Evolutionary conservation across 1,284 basidiomycete genomes (phyloP).

Genomic region (Mycocalia duriaeana): DNA sequence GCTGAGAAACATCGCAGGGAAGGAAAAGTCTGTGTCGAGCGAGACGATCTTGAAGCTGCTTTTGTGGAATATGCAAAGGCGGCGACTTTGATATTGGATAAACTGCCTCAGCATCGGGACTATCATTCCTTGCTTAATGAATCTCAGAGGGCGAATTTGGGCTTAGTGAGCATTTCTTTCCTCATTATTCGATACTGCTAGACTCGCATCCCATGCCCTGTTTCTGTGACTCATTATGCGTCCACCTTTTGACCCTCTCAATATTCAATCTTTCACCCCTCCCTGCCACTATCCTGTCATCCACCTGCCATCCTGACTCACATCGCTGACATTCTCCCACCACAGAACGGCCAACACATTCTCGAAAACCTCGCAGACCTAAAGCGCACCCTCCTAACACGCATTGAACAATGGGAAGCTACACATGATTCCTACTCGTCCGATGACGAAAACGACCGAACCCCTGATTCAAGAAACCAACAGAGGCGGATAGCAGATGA

Average conservation of each 20-base stretch:
- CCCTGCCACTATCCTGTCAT: too few species aligned
- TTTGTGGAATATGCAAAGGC: constrained; percentile 58
- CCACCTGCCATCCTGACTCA: too few species aligned
- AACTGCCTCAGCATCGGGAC: constrained; percentile 52
- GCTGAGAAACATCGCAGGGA: constrained; percentile 49
- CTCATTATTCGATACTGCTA: constrained; percentile 1
- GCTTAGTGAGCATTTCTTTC: constrained; percentile 46
- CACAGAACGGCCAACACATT: constrained; percentile 67
- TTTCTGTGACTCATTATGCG: too few species aligned
- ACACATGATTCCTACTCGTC: constrained; percentile 25
- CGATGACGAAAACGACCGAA: constrained; percentile 17
- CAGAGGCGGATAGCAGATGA: constrained; percentile 13
- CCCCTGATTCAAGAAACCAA: constrained; percentile 16
- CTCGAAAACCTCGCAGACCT: constrained; percentile 46
- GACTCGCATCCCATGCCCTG: too few species aligned
- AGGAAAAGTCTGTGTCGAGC: constrained; percentile 34
- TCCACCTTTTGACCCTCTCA: too few species aligned
- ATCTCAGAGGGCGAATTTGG: constrained; percentile 49
- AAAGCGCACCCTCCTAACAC: constrained; percentile 45
- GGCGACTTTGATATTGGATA: constrained; percentile 61
- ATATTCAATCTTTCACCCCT: too few species aligned
- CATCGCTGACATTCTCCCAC: constrained; percentile 4
- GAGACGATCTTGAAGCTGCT: constrained; percentile 50
- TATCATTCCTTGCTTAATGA: constrained; percentile 40
- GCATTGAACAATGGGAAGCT: constrained; percentile 44